Conservation (phyloP, 2,329 filamentous ascomycete species). For the Exophiala sideris region DNA sequence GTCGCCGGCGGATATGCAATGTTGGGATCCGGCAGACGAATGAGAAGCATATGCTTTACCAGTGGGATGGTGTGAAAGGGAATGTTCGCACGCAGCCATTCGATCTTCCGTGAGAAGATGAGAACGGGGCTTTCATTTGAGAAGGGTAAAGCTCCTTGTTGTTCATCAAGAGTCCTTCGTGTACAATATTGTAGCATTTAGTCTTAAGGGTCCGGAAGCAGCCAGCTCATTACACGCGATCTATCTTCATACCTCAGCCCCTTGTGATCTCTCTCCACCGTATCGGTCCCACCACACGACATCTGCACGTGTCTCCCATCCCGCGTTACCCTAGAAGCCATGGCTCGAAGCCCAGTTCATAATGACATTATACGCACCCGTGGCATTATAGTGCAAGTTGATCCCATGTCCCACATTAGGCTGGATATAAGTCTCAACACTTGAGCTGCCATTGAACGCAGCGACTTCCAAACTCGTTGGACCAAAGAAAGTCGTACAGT, state of each 20-base stretch:
- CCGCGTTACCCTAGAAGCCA: constrained; percentile 18
- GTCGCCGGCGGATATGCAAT: constrained; percentile 13
- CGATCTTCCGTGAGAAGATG: not conserved
- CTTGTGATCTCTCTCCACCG: too few relatives aligned
- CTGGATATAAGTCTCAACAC: constrained; percentile 30
- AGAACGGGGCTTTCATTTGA: too few relatives aligned
- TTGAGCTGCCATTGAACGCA: constrained; percentile 21
- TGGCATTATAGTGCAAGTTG: constrained; percentile 32
- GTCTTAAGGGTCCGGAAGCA: too few relatives aligned
- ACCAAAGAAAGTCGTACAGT: constrained; percentile 29
- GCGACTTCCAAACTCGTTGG: constrained; percentile 21
- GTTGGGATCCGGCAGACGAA: constrained; percentile 14
- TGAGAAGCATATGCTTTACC: constrained; percentile 9
- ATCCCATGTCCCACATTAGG: constrained; percentile 31
- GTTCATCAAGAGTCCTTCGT: too few relatives aligned
- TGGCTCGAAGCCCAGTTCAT: constrained; percentile 30
- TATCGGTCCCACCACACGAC: too few relatives aligned
- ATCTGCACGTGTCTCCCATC: too few relatives aligned
- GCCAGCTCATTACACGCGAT: too few relatives aligned
- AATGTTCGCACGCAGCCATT: not conserved
- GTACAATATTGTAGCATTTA: too few relatives aligned
- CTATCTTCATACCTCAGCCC: too few relatives aligned
- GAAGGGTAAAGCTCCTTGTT: too few relatives aligned
- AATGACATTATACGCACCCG: constrained; percentile 29
- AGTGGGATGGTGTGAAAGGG: constrained; percentile 8